A percentile compares a stretch with the other conserved stretches of the same genome.
Evolutionary conservation across 1,284 basidiomycete genomes (phyloP).

Genomic region (Trametes versicolor): DNA sequence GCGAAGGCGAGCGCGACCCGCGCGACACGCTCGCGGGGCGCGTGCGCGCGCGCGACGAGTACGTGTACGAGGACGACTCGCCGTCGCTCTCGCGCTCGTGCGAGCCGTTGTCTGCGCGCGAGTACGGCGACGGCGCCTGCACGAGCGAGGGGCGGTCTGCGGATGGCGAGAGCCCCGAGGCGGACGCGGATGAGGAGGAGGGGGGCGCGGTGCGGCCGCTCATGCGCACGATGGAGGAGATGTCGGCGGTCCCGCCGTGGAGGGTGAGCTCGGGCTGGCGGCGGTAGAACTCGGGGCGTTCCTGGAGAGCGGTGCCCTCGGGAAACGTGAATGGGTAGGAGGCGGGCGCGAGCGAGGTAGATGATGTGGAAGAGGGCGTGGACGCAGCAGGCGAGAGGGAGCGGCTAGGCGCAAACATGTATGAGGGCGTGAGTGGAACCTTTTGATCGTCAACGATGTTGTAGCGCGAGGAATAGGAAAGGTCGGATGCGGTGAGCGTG

Average conservation of each 20-base stretch:
- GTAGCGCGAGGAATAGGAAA: conserved; percentile 62
- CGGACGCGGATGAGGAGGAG: conserved; percentile 50
- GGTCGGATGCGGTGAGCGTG: conserved; percentile 64
- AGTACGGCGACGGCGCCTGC: conserved; percentile 59
- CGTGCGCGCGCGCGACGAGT: conserved; percentile 40
- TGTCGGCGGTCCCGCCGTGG: conserved; percentile 76
- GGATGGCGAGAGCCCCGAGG: conserved; percentile 53
- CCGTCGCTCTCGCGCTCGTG: conserved; percentile 66
- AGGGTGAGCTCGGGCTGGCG: conserved; percentile 71
- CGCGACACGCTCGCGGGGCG: conserved; percentile 48
- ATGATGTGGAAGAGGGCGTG: conserved; percentile 72
- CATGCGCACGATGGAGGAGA: conserved; percentile 64
- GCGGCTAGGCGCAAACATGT: conserved; percentile 73
- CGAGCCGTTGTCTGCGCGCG: conserved; percentile 57
- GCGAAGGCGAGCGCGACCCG: conserved; percentile 77
- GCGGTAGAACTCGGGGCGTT: conserved; percentile 71
- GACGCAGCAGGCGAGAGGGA: conserved; percentile 77
- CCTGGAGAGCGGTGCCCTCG: conserved; percentile 59
- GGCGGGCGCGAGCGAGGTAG: conserved; percentile 65
- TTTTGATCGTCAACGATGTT: conserved; percentile 70
- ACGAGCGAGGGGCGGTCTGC: conserved; percentile 58
- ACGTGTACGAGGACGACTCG: conserved; percentile 56
- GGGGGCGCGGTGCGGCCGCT: conserved; percentile 45
- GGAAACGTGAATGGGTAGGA: conserved; percentile 71
- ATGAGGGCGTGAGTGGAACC: conserved; percentile 62